A percentile compares a stretch with the other conserved stretches of the same genome.
Evolutionary conservation across 1,284 basidiomycete genomes (phyloP).

Genomic region (Stygiomarasmius scandens): DNA sequence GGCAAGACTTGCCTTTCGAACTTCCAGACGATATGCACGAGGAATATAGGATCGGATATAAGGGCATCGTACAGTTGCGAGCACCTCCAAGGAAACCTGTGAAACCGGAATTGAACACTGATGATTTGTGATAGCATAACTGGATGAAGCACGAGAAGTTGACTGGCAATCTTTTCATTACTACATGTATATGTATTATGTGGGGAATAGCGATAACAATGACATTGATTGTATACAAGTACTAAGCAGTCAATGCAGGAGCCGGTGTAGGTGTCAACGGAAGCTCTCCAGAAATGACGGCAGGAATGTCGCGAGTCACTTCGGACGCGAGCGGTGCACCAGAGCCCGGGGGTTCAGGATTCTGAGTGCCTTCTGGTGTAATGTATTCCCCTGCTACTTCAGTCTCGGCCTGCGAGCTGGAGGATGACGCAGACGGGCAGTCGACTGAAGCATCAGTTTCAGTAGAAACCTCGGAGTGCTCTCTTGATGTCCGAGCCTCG

Average conservation of each 20-base stretch:
- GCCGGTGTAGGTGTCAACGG: slow-evolving; percentile 47
- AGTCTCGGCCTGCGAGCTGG: neutral
- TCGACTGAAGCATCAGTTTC: slow-evolving; percentile 9
- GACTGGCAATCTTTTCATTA: too few relatives aligned
- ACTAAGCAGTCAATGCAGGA: too few relatives aligned
- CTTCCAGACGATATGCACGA: slow-evolving; percentile 1
- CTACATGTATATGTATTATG: too few relatives aligned
- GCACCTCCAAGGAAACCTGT: slow-evolving; percentile 2
- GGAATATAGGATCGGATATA: slow-evolving; percentile 13
- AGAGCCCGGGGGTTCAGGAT: slow-evolving; percentile 47
- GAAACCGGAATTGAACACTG: slow-evolving; percentile 12
- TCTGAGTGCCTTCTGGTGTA: slow-evolving; percentile 48
- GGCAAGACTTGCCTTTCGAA: slow-evolving; percentile 2
- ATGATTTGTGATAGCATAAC: slow-evolving; percentile 8
- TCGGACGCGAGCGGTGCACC: slow-evolving; percentile 44
- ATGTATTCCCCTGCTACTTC: slow-evolving; percentile 5
- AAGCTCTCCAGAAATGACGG: slow-evolving; percentile 42
- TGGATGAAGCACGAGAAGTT: too few relatives aligned
- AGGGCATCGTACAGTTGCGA: slow-evolving; percentile 6
- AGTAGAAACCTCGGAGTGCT: slow-evolving; percentile 31
- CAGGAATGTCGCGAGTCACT: slow-evolving; percentile 29
- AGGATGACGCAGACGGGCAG: neutral
- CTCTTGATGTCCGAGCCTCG: slow-evolving; percentile 43
- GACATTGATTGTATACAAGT: too few relatives aligned
- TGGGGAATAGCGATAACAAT: too few relatives aligned